A percentile compares a stretch with the other conserved stretches of the same genome.
These are phyloP conservation scores for Achaetomiella virescens DNA, from an alignment of 495 filamentous ascomycete species.

Conservation along the genomic window DNA sequence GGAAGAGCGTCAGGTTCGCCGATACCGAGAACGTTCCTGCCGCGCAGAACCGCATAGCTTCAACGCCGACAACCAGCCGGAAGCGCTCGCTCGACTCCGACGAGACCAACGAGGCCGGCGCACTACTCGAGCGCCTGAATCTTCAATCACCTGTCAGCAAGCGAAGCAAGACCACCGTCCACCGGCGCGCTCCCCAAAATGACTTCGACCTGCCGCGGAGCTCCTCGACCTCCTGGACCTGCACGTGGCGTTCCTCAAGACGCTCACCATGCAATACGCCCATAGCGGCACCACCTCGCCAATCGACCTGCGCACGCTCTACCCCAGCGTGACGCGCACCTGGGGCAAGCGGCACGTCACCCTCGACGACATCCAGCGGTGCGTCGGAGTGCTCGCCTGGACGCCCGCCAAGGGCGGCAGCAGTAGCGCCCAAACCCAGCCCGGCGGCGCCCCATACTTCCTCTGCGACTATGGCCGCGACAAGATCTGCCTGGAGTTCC, in stretches of 20 bases:
- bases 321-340: slow-evolving; percentile 47
- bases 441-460: slow-evolving; percentile 35
- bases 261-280: slow-evolving; percentile 52
- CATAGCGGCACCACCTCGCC: slow-evolving; percentile 59
- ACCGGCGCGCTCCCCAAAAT: slow-evolving; percentile 23
- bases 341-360: slow-evolving; percentile 58
- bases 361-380: slow-evolving; percentile 52
- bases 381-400: slow-evolving; percentile 46
- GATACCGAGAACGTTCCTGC: slow-evolving; percentile 11
- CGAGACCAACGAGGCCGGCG: slow-evolving; percentile 21
- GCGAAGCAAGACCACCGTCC: slow-evolving; percentile 26
- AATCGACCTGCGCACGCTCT: slow-evolving; percentile 51
- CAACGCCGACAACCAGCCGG: slow-evolving; percentile 12
- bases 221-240: slow-evolving; percentile 51
- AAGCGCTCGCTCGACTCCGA: slow-evolving; percentile 22
- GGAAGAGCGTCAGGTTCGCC: slow-evolving; percentile 27
- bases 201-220: slow-evolving; percentile 45
- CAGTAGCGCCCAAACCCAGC: neutral
- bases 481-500: slow-evolving; percentile 41
- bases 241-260: slow-evolving; percentile 52
- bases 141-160: slow-evolving; percentile 32
- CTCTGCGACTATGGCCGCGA: slow-evolving; percentile 56
- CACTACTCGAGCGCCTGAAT: slow-evolving; percentile 36
- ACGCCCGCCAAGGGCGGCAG: slow-evolving; percentile 12
- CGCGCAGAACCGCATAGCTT: neutral